Base-by-base conservation (phyloP, 2,329 filamentous ascomycete species). In the Xylariaceae sp. region DNA sequence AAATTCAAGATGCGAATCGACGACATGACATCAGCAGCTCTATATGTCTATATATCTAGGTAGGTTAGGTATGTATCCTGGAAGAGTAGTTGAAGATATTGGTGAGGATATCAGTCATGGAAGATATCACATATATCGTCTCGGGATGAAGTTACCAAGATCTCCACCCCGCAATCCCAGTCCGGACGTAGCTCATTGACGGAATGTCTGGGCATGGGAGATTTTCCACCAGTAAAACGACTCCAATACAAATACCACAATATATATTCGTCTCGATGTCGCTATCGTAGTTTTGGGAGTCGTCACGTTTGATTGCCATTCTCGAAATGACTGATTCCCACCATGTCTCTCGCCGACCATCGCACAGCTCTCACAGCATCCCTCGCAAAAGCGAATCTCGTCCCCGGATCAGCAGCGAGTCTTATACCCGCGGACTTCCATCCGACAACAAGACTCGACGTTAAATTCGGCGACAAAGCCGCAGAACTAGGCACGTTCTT, bases 341-440 rank as follows among this genome's bases (percentile, higher is more conserved):
- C 30, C 7, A 68, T 69, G 66, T 64, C 66, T 44, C 61, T 68
- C 51, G 17, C 55, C 34, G 65, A 66, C 17, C 65, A 71, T 62
- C 51, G 61, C 13, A 45, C 48, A 41, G 64, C 65, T 15, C 64
- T 77, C 5, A 59, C 58, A 2, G 61, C 34, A 56, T 74, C 75
- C 17, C 69, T 78, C 9, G 64, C 68, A n/a, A 64, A 72, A 30
- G 74, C 74, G 15, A 69, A 70, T 23, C 71, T 79, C n/a, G 71
- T 75, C 2, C 77, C 76, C 3, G 76, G 77, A 8, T 59, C 72
- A 2, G 76, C 75, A n/a, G 66, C 67, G 7, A 64, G 44, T 11
- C 63, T 82, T 49, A 76, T 82, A 47, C 74, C 77, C 0, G 62
- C 68, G 8, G 65, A 62, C 30, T 82, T 82, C 67, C 70, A 68